Evolutionary conservation across 2,329 filamentous ascomycete genomes (phyloP), one percentile per base, ranked within the genome.

Genomic region (Ceratocystis papillata): DNA sequence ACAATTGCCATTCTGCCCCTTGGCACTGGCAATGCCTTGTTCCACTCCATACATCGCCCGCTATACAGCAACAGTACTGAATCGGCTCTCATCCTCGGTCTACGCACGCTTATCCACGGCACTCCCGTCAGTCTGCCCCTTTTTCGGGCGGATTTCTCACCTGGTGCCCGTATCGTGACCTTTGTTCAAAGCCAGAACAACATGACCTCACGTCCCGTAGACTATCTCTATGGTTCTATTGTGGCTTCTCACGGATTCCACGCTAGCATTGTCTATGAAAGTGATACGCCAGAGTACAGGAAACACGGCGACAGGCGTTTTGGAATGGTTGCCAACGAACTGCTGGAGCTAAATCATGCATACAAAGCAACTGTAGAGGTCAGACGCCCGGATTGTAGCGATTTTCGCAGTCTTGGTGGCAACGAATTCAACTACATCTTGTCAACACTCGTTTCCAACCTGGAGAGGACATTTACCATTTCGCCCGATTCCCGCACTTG

Each of bases 191-290:
- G 48, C 5, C 20, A 63, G 45, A 45, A 53, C 45, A 22, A 55
- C 65, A 30, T 65, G 59, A 10, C 28, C 30, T 7, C 60, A 62
- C 28, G 41, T 62, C 33, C 70, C 1, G 74, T 79, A 3, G 71
- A 73, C 0, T 73, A 75, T 59, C 77, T 87, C 28, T 82, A 88
- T 71, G 92, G 90, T 30, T 88, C 87, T 28, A 90, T 96, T 25
- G 92, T 97, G 1, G 87, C 87, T 57, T 94, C 88, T 74, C 96
- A 95, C 82, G 93, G 89, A 22, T 85, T 97, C 72, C 93, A 97
- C 72, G 89, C 92, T 37, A 86, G 87, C 53, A 81, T 97, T 2
- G 90, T 97, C 25, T 91, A 89, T 71, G 91, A 96, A 77, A 94
- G 89, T 74, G 93, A 97, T 74, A 95, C 92, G 0, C 79, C 83